phyloP scores from a whole-genome alignment of 2,329 filamentous ascomycete species.

The Pyrenophora teres region DNA sequence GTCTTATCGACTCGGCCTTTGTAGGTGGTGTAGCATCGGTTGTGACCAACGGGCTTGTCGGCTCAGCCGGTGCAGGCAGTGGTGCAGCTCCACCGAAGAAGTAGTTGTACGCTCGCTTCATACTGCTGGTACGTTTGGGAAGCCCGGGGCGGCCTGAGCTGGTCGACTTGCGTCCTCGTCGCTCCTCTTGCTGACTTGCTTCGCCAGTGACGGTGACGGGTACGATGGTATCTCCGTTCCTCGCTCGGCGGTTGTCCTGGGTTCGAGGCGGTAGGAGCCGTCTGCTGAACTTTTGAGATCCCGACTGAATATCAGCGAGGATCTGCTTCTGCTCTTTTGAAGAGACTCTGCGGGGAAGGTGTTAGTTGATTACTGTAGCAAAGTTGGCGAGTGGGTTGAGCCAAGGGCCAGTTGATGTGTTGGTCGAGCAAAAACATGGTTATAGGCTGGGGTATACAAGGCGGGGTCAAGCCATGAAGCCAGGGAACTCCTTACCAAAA shows the following conservation, averaged over 20 bases:
- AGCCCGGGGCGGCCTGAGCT: constrained; percentile 39
- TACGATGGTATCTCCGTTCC: constrained; percentile 33
- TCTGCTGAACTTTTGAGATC: constrained; percentile 44
- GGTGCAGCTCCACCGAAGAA: constrained; percentile 42
- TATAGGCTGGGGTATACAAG: not conserved
- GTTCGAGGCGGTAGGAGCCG: constrained; percentile 31
- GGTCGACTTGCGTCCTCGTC: constrained; percentile 42
- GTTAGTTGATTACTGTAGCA: constrained; percentile 14
- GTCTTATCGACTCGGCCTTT: constrained; percentile 20
- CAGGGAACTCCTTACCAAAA: constrained; percentile 15
- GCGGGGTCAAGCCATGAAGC: not conserved
- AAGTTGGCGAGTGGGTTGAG: constrained; percentile 2
- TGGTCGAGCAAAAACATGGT: constrained; percentile 2
- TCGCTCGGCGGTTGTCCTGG: constrained; percentile 29
- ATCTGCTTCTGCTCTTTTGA: constrained; percentile 48
- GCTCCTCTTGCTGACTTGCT: constrained; percentile 33
- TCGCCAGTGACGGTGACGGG: constrained; percentile 37
- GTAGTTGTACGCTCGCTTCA: constrained; percentile 49
- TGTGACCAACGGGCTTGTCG: constrained; percentile 36
- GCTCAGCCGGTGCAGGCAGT: constrained; percentile 30
- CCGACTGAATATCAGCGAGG: constrained; percentile 46
- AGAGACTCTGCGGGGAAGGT: constrained; percentile 30
- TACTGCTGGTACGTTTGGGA: constrained; percentile 46
- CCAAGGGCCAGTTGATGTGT: not conserved
- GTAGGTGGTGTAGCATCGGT: constrained; percentile 28